Conservation (phyloP, 257 asterid genomes). For the Verbena officinalis region DNA sequence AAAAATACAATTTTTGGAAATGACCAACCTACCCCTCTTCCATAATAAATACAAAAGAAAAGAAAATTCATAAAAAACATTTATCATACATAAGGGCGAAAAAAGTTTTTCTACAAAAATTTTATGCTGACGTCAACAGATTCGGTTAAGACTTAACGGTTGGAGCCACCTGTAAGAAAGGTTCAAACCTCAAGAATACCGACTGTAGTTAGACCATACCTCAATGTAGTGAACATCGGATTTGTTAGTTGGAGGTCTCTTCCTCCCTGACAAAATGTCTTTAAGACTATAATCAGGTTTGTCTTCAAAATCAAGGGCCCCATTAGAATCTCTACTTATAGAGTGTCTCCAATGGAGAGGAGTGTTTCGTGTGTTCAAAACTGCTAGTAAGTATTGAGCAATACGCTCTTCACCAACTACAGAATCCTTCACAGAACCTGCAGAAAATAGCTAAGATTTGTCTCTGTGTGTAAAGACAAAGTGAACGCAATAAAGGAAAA, state of each 20-base stretch:
- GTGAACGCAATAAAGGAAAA: constrained; percentile 6
- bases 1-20: no score
- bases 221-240: constrained; percentile 66
- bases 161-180: no score
- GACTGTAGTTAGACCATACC: constrained; percentile 51
- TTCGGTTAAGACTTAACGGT: no score
- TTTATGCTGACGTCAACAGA: no score
- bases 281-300: constrained; percentile 59
- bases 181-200: no score
- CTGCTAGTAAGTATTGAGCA: constrained; percentile 82
- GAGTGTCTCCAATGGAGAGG: constrained; percentile 83
- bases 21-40: no score
- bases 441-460: constrained; percentile 17
- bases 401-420: constrained; percentile 95
- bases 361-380: constrained; percentile 78
- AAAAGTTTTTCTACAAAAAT: no score
- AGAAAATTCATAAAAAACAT: no score
- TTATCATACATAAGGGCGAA: no score
- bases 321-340: constrained; percentile 39
- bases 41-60: no score
- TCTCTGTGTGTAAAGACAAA: neutral
- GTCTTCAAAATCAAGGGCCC: constrained; percentile 33
- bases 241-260: constrained; percentile 43
- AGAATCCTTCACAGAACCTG: constrained; percentile 95
- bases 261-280: constrained; percentile 60